phyloP scores from a whole-genome alignment of 176 grass and related monocot genomes.

The Luzula sylvatica region DNA sequence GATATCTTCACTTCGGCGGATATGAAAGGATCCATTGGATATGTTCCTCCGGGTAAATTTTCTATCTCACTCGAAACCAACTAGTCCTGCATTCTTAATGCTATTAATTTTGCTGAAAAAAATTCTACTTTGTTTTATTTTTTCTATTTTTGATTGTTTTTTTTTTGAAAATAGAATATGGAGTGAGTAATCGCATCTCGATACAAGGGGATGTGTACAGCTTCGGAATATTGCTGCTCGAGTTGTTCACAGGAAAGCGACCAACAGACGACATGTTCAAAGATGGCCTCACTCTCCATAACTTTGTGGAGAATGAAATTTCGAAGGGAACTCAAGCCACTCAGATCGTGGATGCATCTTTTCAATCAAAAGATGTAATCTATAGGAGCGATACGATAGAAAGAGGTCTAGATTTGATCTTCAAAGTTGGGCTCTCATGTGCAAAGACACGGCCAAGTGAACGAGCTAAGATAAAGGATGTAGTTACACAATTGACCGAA shows the following conservation, averaged over 20 bases:
- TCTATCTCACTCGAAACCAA: neutral
- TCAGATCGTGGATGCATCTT: slow-evolving; percentile 9
- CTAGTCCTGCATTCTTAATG: neutral
- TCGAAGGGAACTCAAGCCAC: neutral
- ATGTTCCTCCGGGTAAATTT: slow-evolving; percentile 9
- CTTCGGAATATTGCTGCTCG: slow-evolving; percentile 28
- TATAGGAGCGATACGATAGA: neutral
- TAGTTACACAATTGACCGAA: slow-evolving; percentile 17
- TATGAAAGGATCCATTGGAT: slow-evolving; percentile 12
- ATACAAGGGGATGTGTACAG: slow-evolving; percentile 24
- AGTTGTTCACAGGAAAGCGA: slow-evolving; percentile 26
- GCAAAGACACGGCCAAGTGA: slow-evolving; percentile 26
- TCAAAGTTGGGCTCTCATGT: slow-evolving; percentile 35
- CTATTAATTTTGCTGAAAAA: neutral
- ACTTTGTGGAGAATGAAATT: neutral
- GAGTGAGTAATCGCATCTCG: slow-evolving; percentile 13
- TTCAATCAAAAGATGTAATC: slow-evolving; percentile 6
- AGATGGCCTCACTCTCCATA: slow-evolving; percentile 10
- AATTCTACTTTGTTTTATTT: neutral
- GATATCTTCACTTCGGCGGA: slow-evolving; percentile 5
- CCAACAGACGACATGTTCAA: slow-evolving; percentile 24
- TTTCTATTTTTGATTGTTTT: neutral
- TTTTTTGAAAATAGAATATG: slow-evolving; percentile 21
- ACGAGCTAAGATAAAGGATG: slow-evolving; percentile 34
- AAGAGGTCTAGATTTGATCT: slow-evolving; percentile 8